A percentile compares a stretch with the other conserved stretches of the same genome.
phyloP scores from a whole-genome alignment of 441 rosid genomes.

The Oxalis stricta region DNA sequence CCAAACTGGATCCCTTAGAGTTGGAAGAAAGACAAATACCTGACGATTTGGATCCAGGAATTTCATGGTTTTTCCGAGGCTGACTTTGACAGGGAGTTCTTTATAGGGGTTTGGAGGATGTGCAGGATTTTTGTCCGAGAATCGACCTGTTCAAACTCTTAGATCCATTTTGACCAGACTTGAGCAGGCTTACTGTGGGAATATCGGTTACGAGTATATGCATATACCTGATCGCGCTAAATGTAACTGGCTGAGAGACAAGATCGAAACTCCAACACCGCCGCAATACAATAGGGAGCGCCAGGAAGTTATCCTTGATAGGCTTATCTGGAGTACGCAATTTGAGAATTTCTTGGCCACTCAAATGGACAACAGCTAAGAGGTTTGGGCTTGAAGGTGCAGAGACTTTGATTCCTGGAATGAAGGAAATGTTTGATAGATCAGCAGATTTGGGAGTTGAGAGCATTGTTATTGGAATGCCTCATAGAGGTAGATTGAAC shows the following conservation, averaged over 20 bases:
- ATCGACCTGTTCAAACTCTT: constrained; percentile 87
- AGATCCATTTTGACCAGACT: constrained; percentile 80
- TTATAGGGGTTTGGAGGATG: constrained; percentile 93
- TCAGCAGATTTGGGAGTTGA: constrained; percentile 93
- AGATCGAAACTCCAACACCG: constrained; percentile 87
- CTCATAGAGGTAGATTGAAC: constrained; percentile 94
- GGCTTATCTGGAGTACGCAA: constrained; percentile 87
- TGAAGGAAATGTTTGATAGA: constrained; percentile 99
- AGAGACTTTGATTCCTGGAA: constrained; percentile 90
- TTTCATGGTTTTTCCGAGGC: constrained; percentile 79
- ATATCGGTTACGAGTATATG: constrained; percentile 92
- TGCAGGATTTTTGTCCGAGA: constrained; percentile 88
- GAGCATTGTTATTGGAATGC: constrained; percentile 94
- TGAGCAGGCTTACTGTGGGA: constrained; percentile 95
- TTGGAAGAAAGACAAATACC: constrained; percentile 72
- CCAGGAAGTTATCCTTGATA: constrained; percentile 78
- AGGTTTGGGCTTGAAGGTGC: constrained; percentile 98
- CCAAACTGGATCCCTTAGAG: constrained; percentile 75
- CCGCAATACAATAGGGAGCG: constrained; percentile 73
- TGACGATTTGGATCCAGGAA: constrained; percentile 65
- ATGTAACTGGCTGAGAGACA: constrained; percentile 95
- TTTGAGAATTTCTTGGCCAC: constrained; percentile 94
- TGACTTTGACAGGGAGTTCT: constrained; percentile 93
- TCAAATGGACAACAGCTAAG: constrained; percentile 92
- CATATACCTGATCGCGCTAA: constrained; percentile 80